These are phyloP conservation scores for Bidens hawaiensis DNA, from an alignment of 140 eudicot species.

Conservation along the genomic window DNA sequence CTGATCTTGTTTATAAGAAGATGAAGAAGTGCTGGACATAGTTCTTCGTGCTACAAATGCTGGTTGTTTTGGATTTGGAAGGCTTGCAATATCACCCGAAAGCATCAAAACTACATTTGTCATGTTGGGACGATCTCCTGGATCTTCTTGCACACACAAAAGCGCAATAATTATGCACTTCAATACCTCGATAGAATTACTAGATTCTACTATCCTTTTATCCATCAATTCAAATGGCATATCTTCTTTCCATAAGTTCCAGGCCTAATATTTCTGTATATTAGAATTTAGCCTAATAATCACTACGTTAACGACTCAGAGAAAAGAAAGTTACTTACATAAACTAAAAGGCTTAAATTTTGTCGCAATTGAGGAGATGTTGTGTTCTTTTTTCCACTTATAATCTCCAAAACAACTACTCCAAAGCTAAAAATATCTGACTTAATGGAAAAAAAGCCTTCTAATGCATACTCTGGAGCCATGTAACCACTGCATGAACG, in stretches of 20 bases:
- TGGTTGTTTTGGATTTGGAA: slow-evolving; percentile 46
- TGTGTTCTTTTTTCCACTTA: slow-evolving; percentile 33
- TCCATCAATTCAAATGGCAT: slow-evolving; percentile 39
- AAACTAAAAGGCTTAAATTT: slow-evolving; percentile 24
- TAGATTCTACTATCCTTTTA: slow-evolving; percentile 28
- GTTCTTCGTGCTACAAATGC: slow-evolving; percentile 35
- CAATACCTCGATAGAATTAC: slow-evolving; percentile 30
- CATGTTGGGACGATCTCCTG: slow-evolving; percentile 58
- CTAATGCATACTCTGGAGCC: no score
- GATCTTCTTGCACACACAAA: slow-evolving; percentile 56
- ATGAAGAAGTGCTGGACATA: slow-evolving; percentile 12
- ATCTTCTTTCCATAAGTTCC: slow-evolving; percentile 49
- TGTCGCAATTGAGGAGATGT: slow-evolving; percentile 5
- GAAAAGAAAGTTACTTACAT: slow-evolving; percentile 25
- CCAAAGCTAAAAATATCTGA: slow-evolving; percentile 49
- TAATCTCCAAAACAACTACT: slow-evolving; percentile 38
- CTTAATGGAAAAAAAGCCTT: no score
- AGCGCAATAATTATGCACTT: slow-evolving; percentile 45
- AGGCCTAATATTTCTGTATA: slow-evolving; percentile 30
- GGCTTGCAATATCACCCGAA: slow-evolving; percentile 25
- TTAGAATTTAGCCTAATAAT: not conserved
- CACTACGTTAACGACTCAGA: not conserved
- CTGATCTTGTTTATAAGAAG: slow-evolving; percentile 29
- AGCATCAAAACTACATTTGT: slow-evolving; percentile 46
- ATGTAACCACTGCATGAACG: slow-evolving; percentile 26